Conservation (phyloP, 2,329 filamentous ascomycete genomes). For the Alternaria brassicicola region DNA sequence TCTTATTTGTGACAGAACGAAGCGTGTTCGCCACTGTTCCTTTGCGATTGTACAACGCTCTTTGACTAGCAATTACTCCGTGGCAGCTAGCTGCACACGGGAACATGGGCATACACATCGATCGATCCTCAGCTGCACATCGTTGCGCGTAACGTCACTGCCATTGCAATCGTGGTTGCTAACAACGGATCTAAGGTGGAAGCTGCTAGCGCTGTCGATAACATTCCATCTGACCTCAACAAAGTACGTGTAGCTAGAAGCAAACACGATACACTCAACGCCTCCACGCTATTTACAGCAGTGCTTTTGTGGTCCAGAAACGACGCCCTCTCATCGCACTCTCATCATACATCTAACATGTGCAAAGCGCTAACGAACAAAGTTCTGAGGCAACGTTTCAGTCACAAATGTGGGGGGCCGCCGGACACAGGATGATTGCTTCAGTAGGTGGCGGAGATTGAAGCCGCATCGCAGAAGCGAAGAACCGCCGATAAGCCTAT, state of each 20-base stretch:
- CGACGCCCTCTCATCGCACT: not conserved
- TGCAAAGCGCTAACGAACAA: not conserved
- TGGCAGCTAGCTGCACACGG: not conserved
- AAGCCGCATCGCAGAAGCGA: not conserved
- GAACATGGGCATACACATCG: not conserved
- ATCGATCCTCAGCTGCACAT: not conserved
- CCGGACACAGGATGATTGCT: not conserved
- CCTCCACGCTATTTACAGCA: not conserved
- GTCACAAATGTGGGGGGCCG: not conserved
- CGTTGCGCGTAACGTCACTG: not conserved
- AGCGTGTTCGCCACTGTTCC: not conserved
- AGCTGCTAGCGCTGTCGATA: not conserved
- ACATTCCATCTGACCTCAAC: not conserved
- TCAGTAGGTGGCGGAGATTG: not conserved
- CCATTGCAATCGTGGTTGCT: not conserved
- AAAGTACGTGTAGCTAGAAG: not conserved
- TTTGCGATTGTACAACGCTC: not conserved
- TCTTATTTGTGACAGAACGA: not conserved
- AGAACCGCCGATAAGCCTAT: not conserved
- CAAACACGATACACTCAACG: not conserved
- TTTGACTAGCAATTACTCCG: not conserved
- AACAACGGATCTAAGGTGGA: not conserved
- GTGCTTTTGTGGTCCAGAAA: not conserved
- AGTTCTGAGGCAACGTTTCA: not conserved
- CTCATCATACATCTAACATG: not conserved